These are phyloP conservation scores for Mycotypha africana DNA, from an alignment of 371 early-diverging fungal species.

Conservation along the genomic window DNA sequence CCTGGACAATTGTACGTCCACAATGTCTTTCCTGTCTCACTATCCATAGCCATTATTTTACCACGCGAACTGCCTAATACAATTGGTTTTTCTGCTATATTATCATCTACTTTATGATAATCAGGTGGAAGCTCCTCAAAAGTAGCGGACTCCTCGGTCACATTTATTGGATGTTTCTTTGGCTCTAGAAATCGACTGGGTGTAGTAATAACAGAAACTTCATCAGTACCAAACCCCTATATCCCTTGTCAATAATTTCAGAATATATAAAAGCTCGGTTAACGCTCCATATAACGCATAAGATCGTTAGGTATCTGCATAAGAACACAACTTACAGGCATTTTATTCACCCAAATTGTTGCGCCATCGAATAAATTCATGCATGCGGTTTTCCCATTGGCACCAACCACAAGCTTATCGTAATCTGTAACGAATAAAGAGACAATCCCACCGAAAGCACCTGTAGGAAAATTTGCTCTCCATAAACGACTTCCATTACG, in stretches of 20 bases:
- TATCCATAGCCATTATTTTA: constrained; percentile 25
- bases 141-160: neutral
- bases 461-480: constrained; percentile 13
- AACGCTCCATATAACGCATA: too few relatives aligned
- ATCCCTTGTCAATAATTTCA: neutral
- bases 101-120: neutral
- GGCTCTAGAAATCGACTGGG: constrained; percentile 5
- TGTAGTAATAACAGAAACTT: constrained; percentile 10
- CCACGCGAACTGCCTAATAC: constrained; percentile 21
- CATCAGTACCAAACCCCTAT: constrained; percentile 11
- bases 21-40: constrained; percentile 16
- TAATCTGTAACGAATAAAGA: constrained; percentile 7
- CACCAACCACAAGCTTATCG: constrained; percentile 5
- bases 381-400: constrained; percentile 6
- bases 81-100: constrained; percentile 1
- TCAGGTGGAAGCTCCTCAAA: neutral
- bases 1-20: constrained; percentile 32
- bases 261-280: too few relatives aligned
- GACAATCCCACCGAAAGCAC: constrained; percentile 1
- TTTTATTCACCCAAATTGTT: constrained; percentile 10
- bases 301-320: neutral
- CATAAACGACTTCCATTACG: constrained; percentile 23
- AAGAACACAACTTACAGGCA: constrained; percentile 8
- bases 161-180: neutral
- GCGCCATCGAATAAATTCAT: constrained; percentile 5